These are phyloP conservation scores for Pisolithus sp. DNA, from an alignment of 768 basidiomycete species.

Conservation along the genomic window DNA sequence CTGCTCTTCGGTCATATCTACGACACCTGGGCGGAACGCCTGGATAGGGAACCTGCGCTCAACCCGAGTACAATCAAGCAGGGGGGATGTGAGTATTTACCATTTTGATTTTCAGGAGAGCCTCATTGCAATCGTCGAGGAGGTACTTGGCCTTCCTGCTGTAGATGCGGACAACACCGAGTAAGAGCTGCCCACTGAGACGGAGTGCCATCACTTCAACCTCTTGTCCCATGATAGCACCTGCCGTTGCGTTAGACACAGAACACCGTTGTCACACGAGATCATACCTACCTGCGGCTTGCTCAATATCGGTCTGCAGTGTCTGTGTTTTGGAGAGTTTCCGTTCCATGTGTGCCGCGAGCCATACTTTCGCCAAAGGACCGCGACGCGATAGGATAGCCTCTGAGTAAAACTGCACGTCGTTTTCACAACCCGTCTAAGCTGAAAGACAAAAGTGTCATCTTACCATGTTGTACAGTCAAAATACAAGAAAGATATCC, in stretches of 20 bases:
- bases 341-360: slow-evolving; percentile 97
- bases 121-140: slow-evolving; percentile 96
- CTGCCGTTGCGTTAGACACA: slow-evolving; percentile 29
- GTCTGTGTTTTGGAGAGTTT: slow-evolving; percentile 96
- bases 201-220: slow-evolving; percentile 90
- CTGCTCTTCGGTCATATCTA: slow-evolving; percentile 95
- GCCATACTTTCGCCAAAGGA: slow-evolving; percentile 95
- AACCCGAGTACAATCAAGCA: not conserved
- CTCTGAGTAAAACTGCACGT: slow-evolving; percentile 84
- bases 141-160: slow-evolving; percentile 97
- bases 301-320: slow-evolving; percentile 88
- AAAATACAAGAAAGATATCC: slow-evolving; percentile 14
- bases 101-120: slow-evolving; percentile 92
- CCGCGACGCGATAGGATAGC: slow-evolving; percentile 91
- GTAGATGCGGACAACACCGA: slow-evolving; percentile 97
- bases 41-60: slow-evolving; percentile 22
- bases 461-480: slow-evolving; percentile 18
- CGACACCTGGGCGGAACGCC: slow-evolving; percentile 93
- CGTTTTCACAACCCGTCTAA: not conserved
- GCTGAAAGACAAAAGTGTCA: too few relatives aligned
- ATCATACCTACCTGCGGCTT: slow-evolving; percentile 65
- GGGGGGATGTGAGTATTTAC: slow-evolving; percentile 32
- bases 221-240: slow-evolving; percentile 92
- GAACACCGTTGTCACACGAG: not conserved
- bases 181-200: slow-evolving; percentile 90